These are phyloP conservation scores for Globomyces pollinis-pini DNA, from an alignment of 192 early-diverging fungal species.

Conservation along the genomic window DNA sequence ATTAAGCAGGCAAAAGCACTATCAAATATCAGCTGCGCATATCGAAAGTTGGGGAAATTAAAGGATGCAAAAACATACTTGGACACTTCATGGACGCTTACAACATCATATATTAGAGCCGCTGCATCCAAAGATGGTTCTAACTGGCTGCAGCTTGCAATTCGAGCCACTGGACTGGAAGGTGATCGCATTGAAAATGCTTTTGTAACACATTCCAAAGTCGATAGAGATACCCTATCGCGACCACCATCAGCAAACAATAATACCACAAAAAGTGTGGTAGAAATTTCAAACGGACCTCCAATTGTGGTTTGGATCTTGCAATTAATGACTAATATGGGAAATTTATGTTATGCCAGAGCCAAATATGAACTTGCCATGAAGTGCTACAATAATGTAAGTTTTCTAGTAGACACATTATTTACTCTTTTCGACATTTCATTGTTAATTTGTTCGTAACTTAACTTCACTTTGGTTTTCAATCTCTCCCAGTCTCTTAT, in stretches of 20 bases:
- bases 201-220: constrained; percentile 8
- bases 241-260: constrained; percentile 3
- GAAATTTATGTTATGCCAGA: constrained; percentile 35
- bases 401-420: constrained; percentile 28
- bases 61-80: constrained; percentile 23
- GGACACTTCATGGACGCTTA: constrained; percentile 24
- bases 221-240: not conserved
- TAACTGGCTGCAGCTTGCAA: constrained; percentile 36
- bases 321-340: constrained; percentile 42
- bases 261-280: not conserved
- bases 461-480: too few relatives aligned
- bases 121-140: constrained; percentile 15
- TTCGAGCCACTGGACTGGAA: constrained; percentile 27
- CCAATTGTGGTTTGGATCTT: constrained; percentile 46
- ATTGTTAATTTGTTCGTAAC: too few relatives aligned
- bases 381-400: constrained; percentile 35
- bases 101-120: constrained; percentile 25
- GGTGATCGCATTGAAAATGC: constrained; percentile 15
- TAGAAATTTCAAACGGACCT: constrained; percentile 36
- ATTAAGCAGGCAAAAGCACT: constrained; percentile 9
- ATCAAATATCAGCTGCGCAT: constrained; percentile 29
- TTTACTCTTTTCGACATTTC: too few relatives aligned
- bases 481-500: too few relatives aligned
- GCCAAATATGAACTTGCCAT: constrained; percentile 39
- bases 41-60: constrained; percentile 20